These are phyloP conservation scores for Fraxinus latifolia DNA, from an alignment of 305 asterid species.

Conservation along the genomic window DNA sequence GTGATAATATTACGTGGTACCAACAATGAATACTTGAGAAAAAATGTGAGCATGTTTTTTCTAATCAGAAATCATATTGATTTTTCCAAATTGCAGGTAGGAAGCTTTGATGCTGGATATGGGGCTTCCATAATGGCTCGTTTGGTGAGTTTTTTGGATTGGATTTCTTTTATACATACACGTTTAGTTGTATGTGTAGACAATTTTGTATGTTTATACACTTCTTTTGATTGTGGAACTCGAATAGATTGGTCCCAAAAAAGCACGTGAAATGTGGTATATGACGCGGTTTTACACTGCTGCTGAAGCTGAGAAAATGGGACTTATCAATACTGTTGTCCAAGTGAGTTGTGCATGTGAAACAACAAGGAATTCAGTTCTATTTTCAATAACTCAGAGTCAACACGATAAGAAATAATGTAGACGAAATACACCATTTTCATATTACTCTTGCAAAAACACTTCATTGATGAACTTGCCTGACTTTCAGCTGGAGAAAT, in stretches of 20 bases:
- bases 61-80: neutral
- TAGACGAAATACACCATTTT: neutral
- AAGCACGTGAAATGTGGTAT: conserved; percentile 93
- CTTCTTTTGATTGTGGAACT: neutral
- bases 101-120: conserved; percentile 97
- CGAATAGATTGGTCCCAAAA: conserved; percentile 76
- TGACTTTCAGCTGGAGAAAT: conserved; percentile 56
- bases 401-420: neutral
- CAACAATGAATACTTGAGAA: neutral
- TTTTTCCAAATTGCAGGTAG: conserved; percentile 51
- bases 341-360: conserved; percentile 49
- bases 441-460: neutral
- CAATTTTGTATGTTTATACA: neutral
- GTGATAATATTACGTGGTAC: neutral
- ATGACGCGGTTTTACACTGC: conserved; percentile 80
- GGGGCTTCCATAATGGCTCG: conserved; percentile 91
- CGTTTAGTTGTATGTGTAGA: neutral
- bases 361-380: neutral
- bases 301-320: conserved; percentile 84
- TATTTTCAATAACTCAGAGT: neutral
- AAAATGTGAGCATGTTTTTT: neutral
- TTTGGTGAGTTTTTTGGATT: conserved; percentile 41
- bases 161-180: neutral
- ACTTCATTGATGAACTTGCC: neutral
- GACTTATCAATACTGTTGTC: conserved; percentile 83